phyloP scores from a whole-genome alignment of 768 basidiomycete genomes.

The Lactarius hatsudake region DNA sequence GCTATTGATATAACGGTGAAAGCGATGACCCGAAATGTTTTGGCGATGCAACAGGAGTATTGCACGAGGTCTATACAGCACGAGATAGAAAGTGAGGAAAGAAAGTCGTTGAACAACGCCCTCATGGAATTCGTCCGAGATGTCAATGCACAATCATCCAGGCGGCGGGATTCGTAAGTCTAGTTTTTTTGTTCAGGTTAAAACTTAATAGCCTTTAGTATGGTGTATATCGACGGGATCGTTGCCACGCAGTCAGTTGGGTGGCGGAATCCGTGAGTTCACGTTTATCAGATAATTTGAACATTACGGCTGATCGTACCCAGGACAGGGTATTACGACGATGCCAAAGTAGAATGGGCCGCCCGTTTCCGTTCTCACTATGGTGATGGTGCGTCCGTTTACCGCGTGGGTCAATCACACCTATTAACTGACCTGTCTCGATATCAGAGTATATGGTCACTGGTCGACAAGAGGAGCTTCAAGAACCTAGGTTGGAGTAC shows the following conservation, averaged over 20 bases:
- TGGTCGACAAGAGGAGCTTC: conserved; percentile 1
- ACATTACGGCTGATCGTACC: too few relatives aligned
- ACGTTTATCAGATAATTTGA: not conserved
- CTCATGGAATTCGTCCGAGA: conserved; percentile 13
- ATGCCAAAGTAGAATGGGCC: not conserved
- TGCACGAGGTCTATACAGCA: conserved; percentile 13
- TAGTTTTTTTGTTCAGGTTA: not conserved
- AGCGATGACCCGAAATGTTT: conserved; percentile 8
- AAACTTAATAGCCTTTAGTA: not conserved
- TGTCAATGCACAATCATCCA: not conserved
- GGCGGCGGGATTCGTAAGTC: conserved; percentile 15
- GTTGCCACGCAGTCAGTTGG: not conserved
- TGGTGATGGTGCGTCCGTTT: conserved; percentile 10
- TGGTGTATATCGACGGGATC: conserved; percentile 5
- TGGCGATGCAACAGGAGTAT: conserved; percentile 14
- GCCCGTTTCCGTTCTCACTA: not conserved
- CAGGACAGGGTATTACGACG: not conserved
- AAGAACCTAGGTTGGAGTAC: conserved; percentile 8
- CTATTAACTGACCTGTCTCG: not conserved
- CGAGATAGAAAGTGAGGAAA: conserved; percentile 11
- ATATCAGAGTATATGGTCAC: conserved; percentile 16
- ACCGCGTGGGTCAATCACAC: not conserved
- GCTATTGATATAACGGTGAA: conserved; percentile 9
- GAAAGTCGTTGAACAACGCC: not conserved
- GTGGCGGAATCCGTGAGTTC: conserved; percentile 4